A percentile compares a stretch with the other conserved stretches of the same genome.
These are phyloP conservation scores for Panicum virgatum DNA, from an alignment of 202 grass and related monocot species.

Conservation along the genomic window DNA sequence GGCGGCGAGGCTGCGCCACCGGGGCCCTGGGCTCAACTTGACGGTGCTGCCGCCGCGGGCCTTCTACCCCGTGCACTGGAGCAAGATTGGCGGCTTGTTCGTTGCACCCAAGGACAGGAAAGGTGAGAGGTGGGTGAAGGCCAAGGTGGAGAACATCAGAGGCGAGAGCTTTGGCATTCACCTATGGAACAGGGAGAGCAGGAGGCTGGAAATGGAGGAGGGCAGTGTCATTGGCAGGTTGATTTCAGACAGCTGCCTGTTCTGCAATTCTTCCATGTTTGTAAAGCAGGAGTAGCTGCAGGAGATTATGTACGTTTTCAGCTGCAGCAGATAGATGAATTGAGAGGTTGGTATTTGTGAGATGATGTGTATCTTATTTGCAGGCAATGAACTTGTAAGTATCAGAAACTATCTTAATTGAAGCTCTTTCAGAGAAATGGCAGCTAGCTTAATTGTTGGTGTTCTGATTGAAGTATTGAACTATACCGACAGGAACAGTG, in stretches of 20 bases:
- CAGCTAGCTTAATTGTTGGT: not conserved
- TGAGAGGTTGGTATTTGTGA: not conserved
- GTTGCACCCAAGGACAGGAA: constrained; percentile 39
- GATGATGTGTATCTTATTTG: constrained; percentile 5
- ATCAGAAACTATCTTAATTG: constrained; percentile 2
- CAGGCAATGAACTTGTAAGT: constrained; percentile 6
- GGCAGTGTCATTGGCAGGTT: constrained; percentile 67
- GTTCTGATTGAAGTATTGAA: not conserved
- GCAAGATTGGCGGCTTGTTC: constrained; percentile 63
- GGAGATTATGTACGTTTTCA: not conserved
- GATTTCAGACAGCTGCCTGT: constrained; percentile 60
- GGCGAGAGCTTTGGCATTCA: constrained; percentile 65
- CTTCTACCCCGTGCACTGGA: constrained; percentile 93
- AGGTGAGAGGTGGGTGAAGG: constrained; percentile 48
- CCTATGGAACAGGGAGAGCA: constrained; percentile 84
- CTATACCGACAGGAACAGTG: not conserved
- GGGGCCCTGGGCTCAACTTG: constrained; percentile 27
- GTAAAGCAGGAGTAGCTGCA: constrained; percentile 1
- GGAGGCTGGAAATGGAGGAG: constrained; percentile 48
- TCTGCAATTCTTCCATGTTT: constrained; percentile 67
- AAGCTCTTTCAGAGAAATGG: not conserved
- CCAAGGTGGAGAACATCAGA: constrained; percentile 60
- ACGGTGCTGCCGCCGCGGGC: constrained; percentile 62
- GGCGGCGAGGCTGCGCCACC: constrained; percentile 30
- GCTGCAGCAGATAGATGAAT: not conserved